Evolutionary conservation across 1,284 basidiomycete genomes (phyloP).

Genomic region (Wallemia ichthyophaga): DNA sequence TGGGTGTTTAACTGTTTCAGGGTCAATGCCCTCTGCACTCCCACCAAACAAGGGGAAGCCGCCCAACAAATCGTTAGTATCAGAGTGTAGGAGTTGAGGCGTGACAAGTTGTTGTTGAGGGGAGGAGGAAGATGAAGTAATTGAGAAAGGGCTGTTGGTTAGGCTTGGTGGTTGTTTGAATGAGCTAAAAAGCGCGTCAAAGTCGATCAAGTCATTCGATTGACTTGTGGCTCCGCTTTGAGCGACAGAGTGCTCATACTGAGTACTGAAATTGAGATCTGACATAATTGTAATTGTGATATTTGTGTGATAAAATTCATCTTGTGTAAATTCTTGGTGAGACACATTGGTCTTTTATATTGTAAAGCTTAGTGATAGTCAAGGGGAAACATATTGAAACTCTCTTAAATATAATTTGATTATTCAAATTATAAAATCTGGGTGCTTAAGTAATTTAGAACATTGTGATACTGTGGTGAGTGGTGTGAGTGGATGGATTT

Average conservation of each 20-base stretch:
- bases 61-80: background rate
- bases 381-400: background rate
- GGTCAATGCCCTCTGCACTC: background rate
- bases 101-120: background rate
- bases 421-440: background rate
- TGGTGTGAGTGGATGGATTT: too few species aligned
- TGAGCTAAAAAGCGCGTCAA: background rate
- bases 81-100: background rate
- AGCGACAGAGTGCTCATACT: background rate
- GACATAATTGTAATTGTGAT: background rate
- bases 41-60: background rate
- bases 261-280: background rate
- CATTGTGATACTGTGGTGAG: too few species aligned
- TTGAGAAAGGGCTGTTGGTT: background rate
- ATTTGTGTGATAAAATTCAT: background rate
- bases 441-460: background rate
- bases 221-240: too few species aligned
- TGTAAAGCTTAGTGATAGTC: background rate
- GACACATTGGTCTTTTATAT: background rate
- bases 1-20: too few species aligned
- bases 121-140: background rate
- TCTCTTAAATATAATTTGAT: background rate
- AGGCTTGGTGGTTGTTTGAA: background rate
- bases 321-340: background rate
- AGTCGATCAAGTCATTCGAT: background rate